These are phyloP conservation scores for Lanmaoa pseudosensibilis DNA, from an alignment of 768 basidiomycete species.

Conservation along the genomic window DNA sequence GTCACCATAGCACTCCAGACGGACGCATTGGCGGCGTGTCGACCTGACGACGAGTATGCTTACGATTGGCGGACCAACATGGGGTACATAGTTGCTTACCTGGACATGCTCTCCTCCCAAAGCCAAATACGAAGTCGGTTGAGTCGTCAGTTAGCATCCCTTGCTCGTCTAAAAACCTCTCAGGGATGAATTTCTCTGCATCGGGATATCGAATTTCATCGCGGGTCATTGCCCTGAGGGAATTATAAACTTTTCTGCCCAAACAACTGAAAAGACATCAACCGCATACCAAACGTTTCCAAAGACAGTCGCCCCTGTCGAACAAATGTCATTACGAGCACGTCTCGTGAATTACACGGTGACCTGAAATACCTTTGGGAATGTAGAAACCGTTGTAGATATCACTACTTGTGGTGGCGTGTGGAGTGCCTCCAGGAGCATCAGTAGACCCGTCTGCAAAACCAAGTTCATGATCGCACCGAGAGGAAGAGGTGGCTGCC, in stretches of 20 bases:
- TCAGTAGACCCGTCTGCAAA: not conserved
- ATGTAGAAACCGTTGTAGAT: constrained; percentile 48
- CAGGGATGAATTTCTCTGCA: constrained; percentile 14
- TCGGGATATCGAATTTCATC: constrained; percentile 21
- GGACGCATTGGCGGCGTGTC: constrained; percentile 5
- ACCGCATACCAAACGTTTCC: constrained; percentile 14
- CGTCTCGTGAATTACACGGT: not conserved
- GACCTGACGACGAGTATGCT: constrained; percentile 2
- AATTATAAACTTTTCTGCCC: not conserved
- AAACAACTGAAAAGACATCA: not conserved
- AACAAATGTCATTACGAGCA: not conserved
- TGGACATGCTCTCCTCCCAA: constrained; percentile 18
- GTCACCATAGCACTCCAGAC: constrained; percentile 13
- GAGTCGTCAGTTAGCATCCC: constrained; percentile 12
- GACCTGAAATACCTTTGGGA: constrained; percentile 41
- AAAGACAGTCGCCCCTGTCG: constrained; percentile 12
- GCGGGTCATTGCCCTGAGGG: constrained; percentile 19
- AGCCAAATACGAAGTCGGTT: constrained; percentile 16
- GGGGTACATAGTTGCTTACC: not conserved
- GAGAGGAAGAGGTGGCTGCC: constrained; percentile 10
- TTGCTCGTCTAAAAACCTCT: constrained; percentile 10
- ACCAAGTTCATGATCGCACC: not conserved
- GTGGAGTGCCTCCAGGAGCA: constrained; percentile 10
- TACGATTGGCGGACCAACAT: not conserved
- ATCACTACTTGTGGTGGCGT: constrained; percentile 36